Conservation (phyloP, 1,139 yeast species). For the Nakaseomyces glabratus region DNA sequence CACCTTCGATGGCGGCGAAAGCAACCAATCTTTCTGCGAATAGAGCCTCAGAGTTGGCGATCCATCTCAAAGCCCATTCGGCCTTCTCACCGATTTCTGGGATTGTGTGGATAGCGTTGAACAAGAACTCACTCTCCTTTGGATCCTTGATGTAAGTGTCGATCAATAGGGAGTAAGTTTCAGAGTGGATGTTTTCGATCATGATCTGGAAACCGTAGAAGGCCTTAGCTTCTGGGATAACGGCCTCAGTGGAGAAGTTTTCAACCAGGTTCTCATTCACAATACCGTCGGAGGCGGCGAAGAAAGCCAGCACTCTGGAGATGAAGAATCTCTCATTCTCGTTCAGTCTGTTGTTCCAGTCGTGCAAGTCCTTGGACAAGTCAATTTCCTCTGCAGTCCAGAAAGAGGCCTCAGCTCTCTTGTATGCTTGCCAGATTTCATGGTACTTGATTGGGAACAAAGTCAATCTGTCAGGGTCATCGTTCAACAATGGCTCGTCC, state of each 20-base stretch:
- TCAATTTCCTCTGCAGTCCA: conserved; percentile 99
- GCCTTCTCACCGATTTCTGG: conserved; percentile 93
- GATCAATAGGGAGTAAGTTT: conserved; percentile 87
- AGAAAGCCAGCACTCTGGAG: conserved; percentile 91
- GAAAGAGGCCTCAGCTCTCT: conserved; percentile 97
- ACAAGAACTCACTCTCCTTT: conserved; percentile 59
- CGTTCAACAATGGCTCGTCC: conserved; percentile 81
- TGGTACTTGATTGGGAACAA: conserved; percentile 95
- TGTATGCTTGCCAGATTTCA: conserved; percentile 98
- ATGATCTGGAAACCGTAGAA: conserved; percentile 98
- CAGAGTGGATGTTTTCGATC: conserved; percentile 99
- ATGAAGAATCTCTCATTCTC: conserved; percentile 87
- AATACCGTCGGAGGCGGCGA: conserved; percentile 96
- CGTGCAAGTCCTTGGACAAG: conserved; percentile 78
- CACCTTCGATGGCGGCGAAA: conserved; percentile 98
- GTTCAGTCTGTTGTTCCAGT: conserved; percentile 79
- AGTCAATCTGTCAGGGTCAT: conserved; percentile 85
- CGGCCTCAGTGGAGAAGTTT: conserved; percentile 95
- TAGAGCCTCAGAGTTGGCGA: conserved; percentile 72
- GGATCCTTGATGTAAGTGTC: conserved; percentile 96
- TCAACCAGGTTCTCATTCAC: conserved; percentile 96
- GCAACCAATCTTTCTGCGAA: conserved; percentile 96
- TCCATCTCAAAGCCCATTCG: conserved; percentile 98
- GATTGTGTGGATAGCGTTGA: conserved; percentile 75
- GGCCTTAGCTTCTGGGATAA: conserved; percentile 95